Base-by-base conservation (phyloP, 208 protist species). In the Paratrypanosoma confusum region DNA sequence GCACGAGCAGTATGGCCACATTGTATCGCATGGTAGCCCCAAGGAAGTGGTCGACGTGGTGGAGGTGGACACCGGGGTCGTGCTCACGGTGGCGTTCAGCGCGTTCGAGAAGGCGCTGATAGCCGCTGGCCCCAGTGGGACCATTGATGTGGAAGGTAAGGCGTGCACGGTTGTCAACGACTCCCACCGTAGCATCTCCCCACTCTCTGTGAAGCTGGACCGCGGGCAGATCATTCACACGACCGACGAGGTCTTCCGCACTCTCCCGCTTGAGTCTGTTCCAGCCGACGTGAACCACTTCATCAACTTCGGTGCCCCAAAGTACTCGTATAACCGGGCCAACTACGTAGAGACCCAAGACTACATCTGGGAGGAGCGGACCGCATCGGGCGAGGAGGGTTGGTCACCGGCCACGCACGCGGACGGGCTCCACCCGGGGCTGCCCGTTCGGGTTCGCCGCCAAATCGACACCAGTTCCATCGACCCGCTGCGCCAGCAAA, bases 261-360 rank as follows among this genome's bases (percentile, higher is more conserved):
- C 6, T 3, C 84, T 68, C 63, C 74, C 81, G 21, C 48, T 81
- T 14, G 76, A 92, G 63, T 6, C 36, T 6, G 53, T 69, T 23
- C 39, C 43, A 13, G 65, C 79, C 13, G 48, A 40, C 45, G 34
- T 67, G 39, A 88, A 85, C 54, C 76, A 86, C 47, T 54, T 57
- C 8, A 46, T 92, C n/a, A 76, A 92, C 71, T 86, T 78, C 49
- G 83, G 83, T 39, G 63, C 89, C 48, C 53, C 33, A 25, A 60
- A 76, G 32, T 92, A 92, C 66, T 27, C 43, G 6, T 90, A 90
- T 67, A 93, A 93, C 56, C 71, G 80, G 14, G 75, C 72, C 36
- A 93, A 90, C 53, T 93, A 93, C 47, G 45, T 86, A 6, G 84
- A 93, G 56, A 90, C 84, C 18, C 84, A 93, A 50, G 84, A 93